Evolutionary conservation across 2,329 filamentous ascomycete genomes (phyloP).

Genomic region (Orbilia blumenaviensis): DNA sequence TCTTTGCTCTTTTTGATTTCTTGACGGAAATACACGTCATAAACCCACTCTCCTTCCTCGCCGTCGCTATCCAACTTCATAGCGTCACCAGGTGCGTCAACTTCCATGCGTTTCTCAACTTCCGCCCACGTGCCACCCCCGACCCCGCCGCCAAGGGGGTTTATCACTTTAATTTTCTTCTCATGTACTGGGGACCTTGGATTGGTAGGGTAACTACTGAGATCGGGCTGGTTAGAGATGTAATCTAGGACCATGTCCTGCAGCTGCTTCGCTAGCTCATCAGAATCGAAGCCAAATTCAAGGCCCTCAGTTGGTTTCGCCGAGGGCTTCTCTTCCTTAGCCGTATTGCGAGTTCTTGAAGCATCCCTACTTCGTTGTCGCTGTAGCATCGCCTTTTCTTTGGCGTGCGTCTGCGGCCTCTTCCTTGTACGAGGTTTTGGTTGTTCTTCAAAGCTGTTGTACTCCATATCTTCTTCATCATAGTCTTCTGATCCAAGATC

Average conservation of each 20-base stretch:
- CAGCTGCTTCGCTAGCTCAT: slow-evolving; percentile 55
- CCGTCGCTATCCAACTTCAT: slow-evolving; percentile 52
- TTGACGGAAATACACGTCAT: slow-evolving; percentile 58
- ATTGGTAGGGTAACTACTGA: slow-evolving; percentile 53
- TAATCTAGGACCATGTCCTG: slow-evolving; percentile 58
- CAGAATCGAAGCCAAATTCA: slow-evolving; percentile 52
- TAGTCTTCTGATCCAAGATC: slow-evolving; percentile 6
- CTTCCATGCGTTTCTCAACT: slow-evolving; percentile 47
- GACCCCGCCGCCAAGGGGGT: slow-evolving; percentile 56
- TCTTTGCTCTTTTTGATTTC: slow-evolving; percentile 54
- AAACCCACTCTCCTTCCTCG: slow-evolving; percentile 56
- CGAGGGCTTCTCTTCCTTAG: slow-evolving; percentile 33
- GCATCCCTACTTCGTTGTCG: slow-evolving; percentile 23
- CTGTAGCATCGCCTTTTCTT: slow-evolving; percentile 53
- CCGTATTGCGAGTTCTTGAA: slow-evolving; percentile 4
- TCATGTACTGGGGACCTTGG: slow-evolving; percentile 39
- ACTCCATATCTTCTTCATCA: slow-evolving; percentile 1
- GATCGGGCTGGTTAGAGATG: slow-evolving; percentile 55
- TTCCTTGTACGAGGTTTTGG: slow-evolving; percentile 41
- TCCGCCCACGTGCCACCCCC: slow-evolving; percentile 57
- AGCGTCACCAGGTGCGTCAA: slow-evolving; percentile 33
- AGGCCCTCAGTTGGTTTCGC: slow-evolving; percentile 30
- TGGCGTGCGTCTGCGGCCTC: slow-evolving; percentile 55
- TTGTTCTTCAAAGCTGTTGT: neutral
- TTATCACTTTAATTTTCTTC: slow-evolving; percentile 35